Evolutionary conservation across 1,284 basidiomycete species (phyloP).

Genomic region (Malassezia nana): DNA sequence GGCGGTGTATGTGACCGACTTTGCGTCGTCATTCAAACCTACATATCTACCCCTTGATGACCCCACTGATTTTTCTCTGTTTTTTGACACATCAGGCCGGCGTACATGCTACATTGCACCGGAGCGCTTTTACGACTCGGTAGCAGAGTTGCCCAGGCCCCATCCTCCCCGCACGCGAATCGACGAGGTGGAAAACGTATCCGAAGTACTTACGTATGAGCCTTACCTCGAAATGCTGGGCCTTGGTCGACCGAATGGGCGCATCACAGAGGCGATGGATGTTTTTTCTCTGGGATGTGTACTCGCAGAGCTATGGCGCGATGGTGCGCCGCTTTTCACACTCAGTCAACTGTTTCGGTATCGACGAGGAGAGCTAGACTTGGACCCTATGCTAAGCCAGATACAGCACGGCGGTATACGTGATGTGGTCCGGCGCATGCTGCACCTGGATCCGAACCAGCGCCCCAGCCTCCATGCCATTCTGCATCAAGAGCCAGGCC

Average conservation of each 20-base stretch:
- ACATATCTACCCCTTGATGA: slow-evolving; percentile 91
- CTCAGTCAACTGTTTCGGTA: slow-evolving; percentile 94
- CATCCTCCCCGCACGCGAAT: neutral
- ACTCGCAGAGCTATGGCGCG: slow-evolving; percentile 87
- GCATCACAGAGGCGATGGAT: slow-evolving; percentile 92
- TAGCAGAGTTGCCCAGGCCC: slow-evolving; percentile 55
- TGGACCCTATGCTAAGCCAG: slow-evolving; percentile 63
- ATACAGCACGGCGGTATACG: slow-evolving; percentile 73
- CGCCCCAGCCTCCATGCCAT: slow-evolving; percentile 75
- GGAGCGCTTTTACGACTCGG: slow-evolving; percentile 80
- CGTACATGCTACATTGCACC: slow-evolving; percentile 94
- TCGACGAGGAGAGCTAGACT: slow-evolving; percentile 68
- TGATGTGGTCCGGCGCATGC: slow-evolving; percentile 72
- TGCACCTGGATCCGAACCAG: slow-evolving; percentile 63
- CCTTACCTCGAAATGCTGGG: slow-evolving; percentile 30
- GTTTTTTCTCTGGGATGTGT: slow-evolving; percentile 93
- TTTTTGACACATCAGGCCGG: slow-evolving; percentile 86
- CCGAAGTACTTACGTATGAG: slow-evolving; percentile 11
- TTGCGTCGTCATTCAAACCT: slow-evolving; percentile 85
- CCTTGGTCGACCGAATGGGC: slow-evolving; percentile 57
- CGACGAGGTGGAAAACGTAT: slow-evolving; percentile 7
- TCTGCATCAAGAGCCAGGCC: slow-evolving; percentile 65
- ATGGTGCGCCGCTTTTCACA: slow-evolving; percentile 86
- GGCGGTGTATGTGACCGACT: slow-evolving; percentile 89
- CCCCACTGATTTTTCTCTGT: slow-evolving; percentile 94